Evolutionary conservation across 345 rosid genomes (phyloP), one percentile per base, ranked within the genome.

Genomic region (Eucalyptus grandis): DNA sequence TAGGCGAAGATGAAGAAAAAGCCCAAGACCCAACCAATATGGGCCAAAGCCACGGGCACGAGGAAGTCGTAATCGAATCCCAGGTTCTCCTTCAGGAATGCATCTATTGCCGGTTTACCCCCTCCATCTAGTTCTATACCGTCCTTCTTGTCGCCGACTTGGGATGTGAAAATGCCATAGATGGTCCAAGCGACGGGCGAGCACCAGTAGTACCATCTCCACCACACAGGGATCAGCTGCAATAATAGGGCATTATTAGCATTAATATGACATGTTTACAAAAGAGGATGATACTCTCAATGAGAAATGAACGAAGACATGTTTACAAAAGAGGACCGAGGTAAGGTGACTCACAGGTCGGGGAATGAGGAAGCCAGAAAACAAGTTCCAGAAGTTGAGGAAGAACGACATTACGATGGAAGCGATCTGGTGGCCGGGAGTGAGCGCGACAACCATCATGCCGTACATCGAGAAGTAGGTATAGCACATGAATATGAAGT

Each of bases 151-250:
- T 91, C 88, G 11, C 88, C 89, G 7, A 87, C 2, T 47, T 85
- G 91, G 44, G 92, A 89, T 14, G 92, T 30, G 14, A 91, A 49
- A 56, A 91, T 37, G 69, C 90, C 91, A 6, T 89, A 54, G 47
- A 91, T 86, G 6, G 91, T 65, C 93, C 91, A 90, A 16, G 90
- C 87, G 10, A 90, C 91, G 14, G 93, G 93, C 15, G 89, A 89
- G 14, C n/a, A 83, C 91, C 90, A 93, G 90, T 92, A 93, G 90
- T 93, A 91, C 94, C 94, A 93, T 69, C 95, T 91, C 95, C 95
- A 93, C 94, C 94, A 93, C 49, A 91, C 67, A 3, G 94, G 94
- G n/a, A 93, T 91, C 26, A 87, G 56, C 93, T 91, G 90, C 72
- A 88, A 30, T 24, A 15, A 49, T 9, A 65, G 34, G 14, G 34